Base-by-base conservation (phyloP, 208 protist species). In the Spongospora subterranea region DNA sequence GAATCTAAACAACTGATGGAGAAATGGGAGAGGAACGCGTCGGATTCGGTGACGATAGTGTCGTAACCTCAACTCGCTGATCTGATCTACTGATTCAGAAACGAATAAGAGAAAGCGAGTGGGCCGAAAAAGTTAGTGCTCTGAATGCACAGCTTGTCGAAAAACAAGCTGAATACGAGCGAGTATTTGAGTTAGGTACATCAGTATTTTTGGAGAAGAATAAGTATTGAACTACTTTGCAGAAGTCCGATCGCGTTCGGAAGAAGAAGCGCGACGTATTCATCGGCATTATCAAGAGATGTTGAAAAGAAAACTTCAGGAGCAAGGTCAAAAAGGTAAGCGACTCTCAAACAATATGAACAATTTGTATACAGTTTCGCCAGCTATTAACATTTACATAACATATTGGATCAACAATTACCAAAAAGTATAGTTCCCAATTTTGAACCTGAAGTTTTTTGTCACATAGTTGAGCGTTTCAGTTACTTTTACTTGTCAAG, bases 241-340 rank as follows among this genome's bases (percentile, higher is more conserved):
- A 65, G 71, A 82, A 35, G 17, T 82, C 35, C 71, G 71, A 82
- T 39, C 71, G 6, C 71, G 71, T 82, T 45, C n/a, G 13, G 71
- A 82, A 43, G 71, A 82, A 82, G 71, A 82, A n/a, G 71, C 71
- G 11, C 71, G 71, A 45, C 6, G n/a, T 40, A 82, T 82, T 82
- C 71, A 82, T 35, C 71, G 71, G 17, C 71, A 82, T n/a, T 82
- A 82, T n/a, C 71, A 82, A 43, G 35, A 6, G 6, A 20, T 82
- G n/a, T n/a, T 82, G 35, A 35, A 43, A 13, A 6, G 35, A 43
- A 82, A 82, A 43, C 71, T 82, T 39, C 71, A 82, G 35, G 35
- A 82, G n/a, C 71, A 82, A 43, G 71, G 17, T 39, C 6, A 13
- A 35, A 82, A 82, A 82, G n/a, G 71, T 60, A 24, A 60, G 6